Conservation (phyloP, 306 rosid species). For the Rosa chinensis region DNA sequence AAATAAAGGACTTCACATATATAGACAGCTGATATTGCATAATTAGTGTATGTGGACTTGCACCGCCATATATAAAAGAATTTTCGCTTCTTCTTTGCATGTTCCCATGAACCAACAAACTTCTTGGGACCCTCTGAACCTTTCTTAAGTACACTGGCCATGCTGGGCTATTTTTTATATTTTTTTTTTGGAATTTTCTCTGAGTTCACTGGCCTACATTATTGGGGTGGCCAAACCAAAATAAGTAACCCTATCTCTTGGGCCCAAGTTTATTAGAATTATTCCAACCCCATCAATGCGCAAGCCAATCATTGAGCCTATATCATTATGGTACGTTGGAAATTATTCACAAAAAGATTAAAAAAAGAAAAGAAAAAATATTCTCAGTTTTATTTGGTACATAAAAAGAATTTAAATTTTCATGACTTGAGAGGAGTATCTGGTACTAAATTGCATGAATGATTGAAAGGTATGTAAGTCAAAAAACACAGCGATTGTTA, state of each 20-base stretch:
- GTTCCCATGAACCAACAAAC: too few species aligned
- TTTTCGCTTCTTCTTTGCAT: too few species aligned
- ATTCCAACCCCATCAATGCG: background rate
- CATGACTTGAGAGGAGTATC: background rate
- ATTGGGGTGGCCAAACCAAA: background rate
- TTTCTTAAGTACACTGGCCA: too few species aligned
- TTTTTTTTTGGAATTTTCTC: background rate
- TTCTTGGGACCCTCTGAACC: too few species aligned
- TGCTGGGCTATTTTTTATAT: background rate
- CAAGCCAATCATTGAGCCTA: background rate
- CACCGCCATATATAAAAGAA: too few species aligned
- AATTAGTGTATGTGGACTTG: too few species aligned
- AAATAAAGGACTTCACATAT: too few species aligned
- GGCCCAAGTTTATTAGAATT: background rate
- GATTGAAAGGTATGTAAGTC: background rate
- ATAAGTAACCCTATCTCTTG: background rate
- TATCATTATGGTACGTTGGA: background rate
- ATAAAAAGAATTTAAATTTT: background rate
- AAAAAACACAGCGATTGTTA: background rate
- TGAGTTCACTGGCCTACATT: background rate
- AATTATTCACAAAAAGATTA: background rate
- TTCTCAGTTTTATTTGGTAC: background rate
- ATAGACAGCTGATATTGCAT: too few species aligned
- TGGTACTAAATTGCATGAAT: conserved; percentile 12
- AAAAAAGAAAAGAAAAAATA: too few species aligned